Percentiles rank a stretch among this genome's conserved stretches.
Evolutionary conservation across 768 basidiomycete genomes (phyloP).

Genomic region (Pisolithus tinctorius): DNA sequence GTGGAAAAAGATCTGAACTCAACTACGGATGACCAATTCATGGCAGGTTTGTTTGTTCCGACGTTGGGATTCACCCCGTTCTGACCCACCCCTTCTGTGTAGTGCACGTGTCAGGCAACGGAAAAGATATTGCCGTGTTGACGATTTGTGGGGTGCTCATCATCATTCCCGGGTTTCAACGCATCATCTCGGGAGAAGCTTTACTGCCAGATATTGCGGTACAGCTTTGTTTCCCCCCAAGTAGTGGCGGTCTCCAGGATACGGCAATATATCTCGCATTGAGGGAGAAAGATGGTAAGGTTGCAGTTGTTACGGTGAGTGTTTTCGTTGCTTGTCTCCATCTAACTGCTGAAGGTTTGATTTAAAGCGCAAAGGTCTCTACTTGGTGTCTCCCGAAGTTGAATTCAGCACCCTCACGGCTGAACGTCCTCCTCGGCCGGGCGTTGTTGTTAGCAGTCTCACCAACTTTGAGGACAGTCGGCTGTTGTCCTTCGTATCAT

Average conservation of each 20-base stretch:
- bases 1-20: conserved; percentile 1
- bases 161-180: conserved; percentile 23
- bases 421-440: conserved; percentile 27
- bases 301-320: conserved; percentile 45
- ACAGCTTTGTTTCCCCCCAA: conserved; percentile 19
- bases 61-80: neutral
- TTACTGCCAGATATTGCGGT: conserved; percentile 34
- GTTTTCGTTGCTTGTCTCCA: neutral
- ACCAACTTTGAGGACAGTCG: conserved; percentile 10
- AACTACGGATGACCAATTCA: conserved; percentile 11
- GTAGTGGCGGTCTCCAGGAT: conserved; percentile 2
- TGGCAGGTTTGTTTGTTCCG: conserved; percentile 18
- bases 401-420: conserved; percentile 16
- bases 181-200: conserved; percentile 25
- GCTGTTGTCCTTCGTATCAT: conserved; percentile 31
- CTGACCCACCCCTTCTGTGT: conserved; percentile 6
- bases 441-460: conserved; percentile 19
- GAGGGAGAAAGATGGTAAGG: conserved; percentile 31
- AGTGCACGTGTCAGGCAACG: conserved; percentile 43
- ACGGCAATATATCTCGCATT: conserved; percentile 45
- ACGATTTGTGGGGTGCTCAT: conserved; percentile 20
- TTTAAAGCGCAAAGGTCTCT: conserved; percentile 16
- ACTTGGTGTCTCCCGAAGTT: conserved; percentile 18
- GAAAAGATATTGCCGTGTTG: conserved; percentile 30
- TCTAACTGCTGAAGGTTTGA: neutral